Percentiles rank a stretch among this genome's conserved stretches.
Conservation (phyloP, 176 grass and related monocot species). For the Elaeis guineensis region DNA sequence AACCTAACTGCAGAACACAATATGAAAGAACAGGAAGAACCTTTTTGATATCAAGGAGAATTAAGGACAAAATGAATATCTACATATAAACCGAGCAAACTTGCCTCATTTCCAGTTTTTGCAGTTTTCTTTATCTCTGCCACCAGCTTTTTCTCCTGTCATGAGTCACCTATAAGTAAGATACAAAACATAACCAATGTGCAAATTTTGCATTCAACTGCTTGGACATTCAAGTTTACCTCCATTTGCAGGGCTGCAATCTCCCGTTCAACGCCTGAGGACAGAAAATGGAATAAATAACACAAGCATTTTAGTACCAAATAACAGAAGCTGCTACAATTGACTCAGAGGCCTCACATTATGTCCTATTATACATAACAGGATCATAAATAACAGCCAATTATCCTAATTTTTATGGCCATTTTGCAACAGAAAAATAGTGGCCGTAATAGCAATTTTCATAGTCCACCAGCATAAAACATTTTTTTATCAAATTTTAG, state of each 20-base stretch:
- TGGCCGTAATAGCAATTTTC: no score
- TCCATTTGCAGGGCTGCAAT: constrained; percentile 89
- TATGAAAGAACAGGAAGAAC: constrained; percentile 4
- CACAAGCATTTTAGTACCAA: no score
- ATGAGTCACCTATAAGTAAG: constrained; percentile 16
- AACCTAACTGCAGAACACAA: background rate
- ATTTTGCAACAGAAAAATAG: no score
- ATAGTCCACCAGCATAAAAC: no score
- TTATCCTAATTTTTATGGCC: no score
- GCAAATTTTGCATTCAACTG: constrained; percentile 3
- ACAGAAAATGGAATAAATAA: background rate
- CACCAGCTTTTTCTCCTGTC: constrained; percentile 96
- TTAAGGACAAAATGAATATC: no score
- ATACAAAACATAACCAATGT: constrained; percentile 16
- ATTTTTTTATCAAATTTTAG: no score
- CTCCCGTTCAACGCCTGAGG: constrained; percentile 80
- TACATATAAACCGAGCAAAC: background rate
- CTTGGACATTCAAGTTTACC: constrained; percentile 25
- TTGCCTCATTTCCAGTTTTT: constrained; percentile 95
- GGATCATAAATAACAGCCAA: no score
- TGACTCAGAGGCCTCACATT: no score
- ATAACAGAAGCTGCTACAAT: no score
- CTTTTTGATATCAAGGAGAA: no score
- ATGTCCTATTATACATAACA: no score
- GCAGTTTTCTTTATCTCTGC: constrained; percentile 97